These are phyloP conservation scores for Botrytis sinoallii DNA, from an alignment of 2,329 filamentous ascomycete species.

Conservation along the genomic window DNA sequence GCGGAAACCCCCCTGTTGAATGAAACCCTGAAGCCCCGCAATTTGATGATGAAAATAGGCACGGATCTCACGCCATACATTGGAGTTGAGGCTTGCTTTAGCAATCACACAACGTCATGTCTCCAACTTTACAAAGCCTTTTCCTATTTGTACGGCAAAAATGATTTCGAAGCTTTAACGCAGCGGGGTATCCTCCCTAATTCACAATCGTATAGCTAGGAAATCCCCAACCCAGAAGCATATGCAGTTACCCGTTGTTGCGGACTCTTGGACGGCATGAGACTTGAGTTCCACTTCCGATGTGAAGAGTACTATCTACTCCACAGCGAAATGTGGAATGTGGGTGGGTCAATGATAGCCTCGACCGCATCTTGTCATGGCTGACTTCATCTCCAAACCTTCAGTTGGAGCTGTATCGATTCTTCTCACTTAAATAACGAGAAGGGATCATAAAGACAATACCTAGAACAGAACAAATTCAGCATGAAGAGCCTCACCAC, in stretches of 20 bases:
- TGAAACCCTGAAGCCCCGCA: not conserved
- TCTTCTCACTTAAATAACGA: not conserved
- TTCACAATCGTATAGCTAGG: not conserved
- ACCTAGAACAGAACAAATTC: not conserved
- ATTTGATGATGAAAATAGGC: conserved; percentile 15
- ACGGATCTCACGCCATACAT: conserved; percentile 15
- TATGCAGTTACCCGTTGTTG: not conserved
- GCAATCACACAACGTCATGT: not conserved
- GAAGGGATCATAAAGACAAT: not conserved
- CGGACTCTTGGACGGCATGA: not conserved
- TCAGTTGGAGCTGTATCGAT: not conserved
- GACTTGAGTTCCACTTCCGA: not conserved
- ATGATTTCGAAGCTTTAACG: not conserved
- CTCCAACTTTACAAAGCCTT: not conserved
- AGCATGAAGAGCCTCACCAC: conserved; percentile 7
- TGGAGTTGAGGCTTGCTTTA: conserved; percentile 10
- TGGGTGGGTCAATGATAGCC: not conserved
- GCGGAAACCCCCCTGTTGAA: not conserved
- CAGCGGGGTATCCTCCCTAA: not conserved
- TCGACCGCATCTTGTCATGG: not conserved
- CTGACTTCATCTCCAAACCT: not conserved
- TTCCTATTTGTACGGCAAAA: not conserved
- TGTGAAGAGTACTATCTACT: not conserved
- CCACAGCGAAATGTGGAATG: not conserved
- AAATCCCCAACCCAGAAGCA: not conserved